Evolutionary conservation across 257 asterid species (phyloP).

Genomic region (Solanum chiquidenum): DNA sequence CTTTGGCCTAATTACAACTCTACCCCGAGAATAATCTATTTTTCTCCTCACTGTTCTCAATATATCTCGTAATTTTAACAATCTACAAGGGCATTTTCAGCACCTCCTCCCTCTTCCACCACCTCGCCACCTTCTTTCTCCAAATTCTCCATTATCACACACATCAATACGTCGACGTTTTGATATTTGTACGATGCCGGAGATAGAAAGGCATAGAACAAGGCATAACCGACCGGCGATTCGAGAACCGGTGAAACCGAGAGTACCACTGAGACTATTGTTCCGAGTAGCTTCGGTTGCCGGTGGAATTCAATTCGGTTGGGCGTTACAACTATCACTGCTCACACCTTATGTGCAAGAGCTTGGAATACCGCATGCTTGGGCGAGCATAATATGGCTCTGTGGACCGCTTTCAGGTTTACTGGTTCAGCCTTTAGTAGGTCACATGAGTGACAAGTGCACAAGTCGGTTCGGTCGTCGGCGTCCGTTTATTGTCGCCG

Average conservation of each 20-base stretch:
- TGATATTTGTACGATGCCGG: conserved; percentile 1
- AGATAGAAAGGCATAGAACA: conserved; percentile 13
- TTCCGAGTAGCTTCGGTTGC: conserved; percentile 78
- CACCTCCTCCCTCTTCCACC: neutral
- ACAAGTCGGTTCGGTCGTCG: conserved; percentile 71
- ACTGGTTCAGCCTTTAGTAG: conserved; percentile 78
- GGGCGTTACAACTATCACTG: conserved; percentile 77
- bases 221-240: conserved; percentile 4
- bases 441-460: conserved; percentile 65
- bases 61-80: neutral
- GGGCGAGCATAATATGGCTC: conserved; percentile 83
- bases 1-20: neutral
- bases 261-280: conserved; percentile 41
- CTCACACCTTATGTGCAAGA: conserved; percentile 81
- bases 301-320: conserved; percentile 91
- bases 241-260: conserved; percentile 9
- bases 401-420: conserved; percentile 87
- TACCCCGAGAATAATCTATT: neutral
- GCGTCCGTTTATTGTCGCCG: conserved; percentile 63
- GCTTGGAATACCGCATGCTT: conserved; percentile 82
- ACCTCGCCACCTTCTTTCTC: neutral
- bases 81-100: neutral
- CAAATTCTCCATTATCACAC: neutral
- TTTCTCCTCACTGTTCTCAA: neutral
- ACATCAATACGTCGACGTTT: neutral